These are phyloP conservation scores for Hordeum marinum DNA, from an alignment of 176 grass and related monocot species.

Conservation along the genomic window DNA sequence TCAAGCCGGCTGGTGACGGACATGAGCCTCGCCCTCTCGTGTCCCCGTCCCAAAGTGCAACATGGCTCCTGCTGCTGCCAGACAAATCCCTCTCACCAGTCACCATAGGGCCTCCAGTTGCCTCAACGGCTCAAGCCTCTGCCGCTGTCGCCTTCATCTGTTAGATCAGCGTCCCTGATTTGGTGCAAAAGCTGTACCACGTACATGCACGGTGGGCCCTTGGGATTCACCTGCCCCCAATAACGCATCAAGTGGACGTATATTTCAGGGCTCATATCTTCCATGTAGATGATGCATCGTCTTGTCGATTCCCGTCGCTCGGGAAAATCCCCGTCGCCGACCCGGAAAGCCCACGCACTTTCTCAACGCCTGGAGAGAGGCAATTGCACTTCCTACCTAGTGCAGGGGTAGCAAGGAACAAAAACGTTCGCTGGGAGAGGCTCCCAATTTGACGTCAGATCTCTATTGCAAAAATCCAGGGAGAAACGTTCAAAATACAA, in stretches of 20 bases:
- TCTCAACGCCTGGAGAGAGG: background rate
- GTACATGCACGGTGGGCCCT: background rate
- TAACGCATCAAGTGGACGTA: constrained; percentile 16
- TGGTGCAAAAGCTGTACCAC: constrained; percentile 4
- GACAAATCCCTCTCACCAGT: background rate
- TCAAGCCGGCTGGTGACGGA: background rate
- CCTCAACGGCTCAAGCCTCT: constrained; percentile 11
- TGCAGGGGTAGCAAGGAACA: background rate
- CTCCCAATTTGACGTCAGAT: too few relatives aligned
- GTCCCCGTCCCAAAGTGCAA: background rate
- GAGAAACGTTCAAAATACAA: background rate
- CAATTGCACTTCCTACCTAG: background rate
- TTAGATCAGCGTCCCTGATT: constrained; percentile 22
- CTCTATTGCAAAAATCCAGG: background rate
- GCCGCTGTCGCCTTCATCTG: constrained; percentile 13
- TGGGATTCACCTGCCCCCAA: constrained; percentile 27
- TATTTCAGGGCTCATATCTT: constrained; percentile 5
- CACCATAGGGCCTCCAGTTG: constrained; percentile 8
- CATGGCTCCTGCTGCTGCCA: background rate
- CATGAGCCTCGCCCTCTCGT: background rate
- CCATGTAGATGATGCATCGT: background rate
- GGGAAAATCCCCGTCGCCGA: background rate
- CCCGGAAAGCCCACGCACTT: background rate
- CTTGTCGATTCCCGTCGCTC: background rate
- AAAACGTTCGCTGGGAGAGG: too few relatives aligned